A percentile compares a stretch with the other conserved stretches of the same genome.
Evolutionary conservation across 768 basidiomycete species (phyloP).

Genomic region (Neoboletus subvelutipes): DNA sequence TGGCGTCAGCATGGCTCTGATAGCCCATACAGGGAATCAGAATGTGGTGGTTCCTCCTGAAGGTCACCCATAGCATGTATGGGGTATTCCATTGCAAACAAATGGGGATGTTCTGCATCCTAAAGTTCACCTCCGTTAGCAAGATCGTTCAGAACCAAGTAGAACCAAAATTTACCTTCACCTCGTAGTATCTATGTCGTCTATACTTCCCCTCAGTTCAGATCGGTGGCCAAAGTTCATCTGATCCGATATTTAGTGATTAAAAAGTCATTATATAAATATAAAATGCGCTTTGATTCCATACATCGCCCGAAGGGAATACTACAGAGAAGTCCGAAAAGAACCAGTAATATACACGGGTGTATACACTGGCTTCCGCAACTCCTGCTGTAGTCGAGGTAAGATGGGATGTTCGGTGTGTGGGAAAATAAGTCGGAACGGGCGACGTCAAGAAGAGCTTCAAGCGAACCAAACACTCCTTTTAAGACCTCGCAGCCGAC

Average conservation of each 20-base stretch:
- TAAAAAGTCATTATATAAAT: neutral
- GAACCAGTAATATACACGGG: neutral
- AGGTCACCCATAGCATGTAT: neutral
- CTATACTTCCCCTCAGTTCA: neutral
- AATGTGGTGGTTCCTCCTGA: neutral
- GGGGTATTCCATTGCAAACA: too few species aligned
- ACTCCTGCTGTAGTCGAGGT: neutral
- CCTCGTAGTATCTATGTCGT: neutral
- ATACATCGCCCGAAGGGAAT: neutral
- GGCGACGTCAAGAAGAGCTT: neutral
- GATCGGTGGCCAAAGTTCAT: neutral
- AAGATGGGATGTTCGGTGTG: neutral
- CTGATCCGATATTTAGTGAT: neutral
- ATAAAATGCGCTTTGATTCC: neutral
- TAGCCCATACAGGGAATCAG: neutral
- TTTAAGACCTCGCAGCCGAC: neutral
- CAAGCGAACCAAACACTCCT: neutral
- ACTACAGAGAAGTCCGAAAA: constrained; percentile 6
- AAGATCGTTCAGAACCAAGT: neutral
- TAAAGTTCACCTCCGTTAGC: neutral
- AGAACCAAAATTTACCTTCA: neutral
- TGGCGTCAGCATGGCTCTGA: neutral
- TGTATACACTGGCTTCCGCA: constrained; percentile 1
- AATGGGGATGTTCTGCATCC: neutral
- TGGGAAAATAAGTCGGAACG: neutral